Conservation (phyloP, 2,329 filamentous ascomycete genomes). For the Sordariomycetes sp. region DNA sequence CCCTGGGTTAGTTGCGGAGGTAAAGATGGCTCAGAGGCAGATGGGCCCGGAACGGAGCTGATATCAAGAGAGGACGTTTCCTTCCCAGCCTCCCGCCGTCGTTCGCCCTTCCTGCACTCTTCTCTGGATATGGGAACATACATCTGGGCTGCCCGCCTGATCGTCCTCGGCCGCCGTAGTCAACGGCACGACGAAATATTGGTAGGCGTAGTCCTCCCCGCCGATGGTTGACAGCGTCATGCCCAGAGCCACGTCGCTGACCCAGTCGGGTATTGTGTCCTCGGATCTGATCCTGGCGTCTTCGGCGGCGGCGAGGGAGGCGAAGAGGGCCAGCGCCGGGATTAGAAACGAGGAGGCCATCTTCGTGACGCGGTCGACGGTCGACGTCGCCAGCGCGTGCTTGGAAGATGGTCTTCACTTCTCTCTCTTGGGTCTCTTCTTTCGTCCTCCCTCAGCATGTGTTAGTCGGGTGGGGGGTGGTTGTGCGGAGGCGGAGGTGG, state of each 20-base stretch:
- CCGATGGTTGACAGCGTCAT: slow-evolving; percentile 21
- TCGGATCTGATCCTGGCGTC: slow-evolving; percentile 19
- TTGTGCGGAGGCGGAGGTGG: neutral
- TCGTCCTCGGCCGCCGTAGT: slow-evolving; percentile 15
- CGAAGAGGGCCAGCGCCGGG: slow-evolving; percentile 17
- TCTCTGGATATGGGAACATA: slow-evolving; percentile 18
- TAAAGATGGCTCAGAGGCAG: neutral
- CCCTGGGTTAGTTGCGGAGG: slow-evolving; percentile 5
- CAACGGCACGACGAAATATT: slow-evolving; percentile 34
- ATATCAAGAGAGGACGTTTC: neutral
- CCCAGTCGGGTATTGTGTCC: slow-evolving; percentile 25
- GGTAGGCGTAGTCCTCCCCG: slow-evolving; percentile 6
- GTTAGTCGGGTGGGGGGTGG: neutral
- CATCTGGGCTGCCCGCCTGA: neutral
- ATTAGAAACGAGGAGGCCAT: slow-evolving; percentile 21
- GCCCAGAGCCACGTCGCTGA: slow-evolving; percentile 26
- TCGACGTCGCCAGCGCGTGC: slow-evolving; percentile 22
- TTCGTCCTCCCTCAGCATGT: neutral
- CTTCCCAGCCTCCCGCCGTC: neutral
- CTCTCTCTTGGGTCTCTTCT: neutral
- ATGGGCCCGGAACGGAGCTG: slow-evolving; percentile 2
- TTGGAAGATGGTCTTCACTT: slow-evolving; percentile 4
- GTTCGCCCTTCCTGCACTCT: neutral
- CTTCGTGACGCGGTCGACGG: slow-evolving; percentile 17
- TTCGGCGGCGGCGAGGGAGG: slow-evolving; percentile 21